Conservation (phyloP, 306 rosid genomes). For the Casuarina glauca region DNA sequence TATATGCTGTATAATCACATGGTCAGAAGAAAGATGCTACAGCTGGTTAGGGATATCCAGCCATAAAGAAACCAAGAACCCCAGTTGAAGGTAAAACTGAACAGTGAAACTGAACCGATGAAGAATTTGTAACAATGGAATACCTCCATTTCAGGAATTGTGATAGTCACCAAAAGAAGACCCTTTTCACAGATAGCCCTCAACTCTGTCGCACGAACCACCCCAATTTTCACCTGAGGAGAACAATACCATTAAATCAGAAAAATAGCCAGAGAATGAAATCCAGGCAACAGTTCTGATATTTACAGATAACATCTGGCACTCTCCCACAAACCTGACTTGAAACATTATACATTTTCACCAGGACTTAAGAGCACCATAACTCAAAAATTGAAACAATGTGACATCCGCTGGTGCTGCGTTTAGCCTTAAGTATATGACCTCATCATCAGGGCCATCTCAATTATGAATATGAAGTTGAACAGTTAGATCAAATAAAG, state of each 20-base stretch:
- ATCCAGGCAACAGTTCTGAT: conserved; percentile 3
- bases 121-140: conserved; percentile 16
- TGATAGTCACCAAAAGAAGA: conserved; percentile 86
- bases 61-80: conserved; percentile 13
- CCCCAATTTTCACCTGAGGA: conserved; percentile 74
- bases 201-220: conserved; percentile 59
- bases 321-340: conserved; percentile 15
- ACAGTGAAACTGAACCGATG: conserved; percentile 1
- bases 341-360: background rate
- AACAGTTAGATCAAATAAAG: conserved; percentile 6
- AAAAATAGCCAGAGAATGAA: conserved; percentile 18
- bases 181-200: conserved; percentile 88
- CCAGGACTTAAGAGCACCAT: background rate
- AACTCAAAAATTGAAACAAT: background rate
- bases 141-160: conserved; percentile 99
- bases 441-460: conserved; percentile 7
- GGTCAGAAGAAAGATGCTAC: conserved; percentile 4
- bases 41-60: conserved; percentile 10
- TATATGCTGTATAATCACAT: conserved; percentile 60
- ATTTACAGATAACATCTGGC: background rate
- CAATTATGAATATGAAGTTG: conserved; percentile 2
- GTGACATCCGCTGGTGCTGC: background rate
- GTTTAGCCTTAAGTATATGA: background rate
- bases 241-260: conserved; percentile 23
- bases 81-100: conserved; percentile 23